Conservation (phyloP, 1,284 basidiomycete species). For the Marasmius tenuissimus region DNA sequence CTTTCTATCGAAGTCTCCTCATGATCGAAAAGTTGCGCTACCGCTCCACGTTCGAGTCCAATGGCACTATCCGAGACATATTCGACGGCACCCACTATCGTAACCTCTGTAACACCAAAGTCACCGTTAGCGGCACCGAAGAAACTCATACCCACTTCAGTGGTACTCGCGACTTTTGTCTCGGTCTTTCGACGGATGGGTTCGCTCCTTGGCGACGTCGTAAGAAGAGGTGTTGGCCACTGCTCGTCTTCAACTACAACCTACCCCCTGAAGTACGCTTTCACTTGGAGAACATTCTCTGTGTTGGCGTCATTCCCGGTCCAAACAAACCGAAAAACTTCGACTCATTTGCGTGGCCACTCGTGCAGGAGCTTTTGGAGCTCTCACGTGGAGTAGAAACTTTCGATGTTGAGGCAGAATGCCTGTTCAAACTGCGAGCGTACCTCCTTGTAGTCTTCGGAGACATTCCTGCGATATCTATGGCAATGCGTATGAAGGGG, state of each 20-base stretch:
- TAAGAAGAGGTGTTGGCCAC: constrained; percentile 30
- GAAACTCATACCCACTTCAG: constrained; percentile 1
- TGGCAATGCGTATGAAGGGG: constrained; percentile 18
- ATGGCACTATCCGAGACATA: not conserved
- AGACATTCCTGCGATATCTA: constrained; percentile 37
- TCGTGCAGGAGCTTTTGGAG: constrained; percentile 28
- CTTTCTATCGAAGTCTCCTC: not conserved
- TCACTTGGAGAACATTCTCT: constrained; percentile 28
- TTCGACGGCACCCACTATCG: constrained; percentile 11
- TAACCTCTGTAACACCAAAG: not conserved
- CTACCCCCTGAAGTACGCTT: constrained; percentile 30
- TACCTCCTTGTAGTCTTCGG: constrained; percentile 33
- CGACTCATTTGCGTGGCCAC: constrained; percentile 34
- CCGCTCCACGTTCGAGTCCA: not conserved
- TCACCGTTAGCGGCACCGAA: not conserved
- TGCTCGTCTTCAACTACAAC: constrained; percentile 33
- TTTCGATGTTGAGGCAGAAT: constrained; percentile 22
- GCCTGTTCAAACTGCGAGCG: constrained; percentile 27
- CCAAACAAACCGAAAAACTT: constrained; percentile 33
- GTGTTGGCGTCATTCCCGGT: constrained; percentile 34
- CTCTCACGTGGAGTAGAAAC: constrained; percentile 27
- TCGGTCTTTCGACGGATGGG: constrained; percentile 24
- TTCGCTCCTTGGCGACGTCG: constrained; percentile 22
- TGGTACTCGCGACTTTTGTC: constrained; percentile 17
- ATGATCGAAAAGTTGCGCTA: constrained; percentile 6